Base-by-base conservation (phyloP, 2,329 filamentous ascomycete species). In the Plectosphaerella cucumerina region DNA sequence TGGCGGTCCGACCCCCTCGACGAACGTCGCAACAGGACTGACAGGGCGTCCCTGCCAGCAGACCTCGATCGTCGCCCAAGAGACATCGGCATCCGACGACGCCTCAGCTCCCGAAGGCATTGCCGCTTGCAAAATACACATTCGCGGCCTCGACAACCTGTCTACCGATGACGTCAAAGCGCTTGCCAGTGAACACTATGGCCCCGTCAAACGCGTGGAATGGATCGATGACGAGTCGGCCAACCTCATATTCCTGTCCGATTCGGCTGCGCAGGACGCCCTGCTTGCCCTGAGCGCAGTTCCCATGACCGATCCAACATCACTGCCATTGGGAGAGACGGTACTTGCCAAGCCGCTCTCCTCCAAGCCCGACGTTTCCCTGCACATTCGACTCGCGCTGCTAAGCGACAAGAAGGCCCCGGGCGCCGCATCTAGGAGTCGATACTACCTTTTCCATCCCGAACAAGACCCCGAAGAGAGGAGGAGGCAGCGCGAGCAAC, bases 171-270 rank as follows among this genome's bases (percentile, higher is more conserved):
- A 96, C 56, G 86, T 97, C 60, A 86, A 87, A 59, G 75, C 80
- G 53, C 97, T 91, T 60, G 82, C 90, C 9, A 70, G 75, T 45
- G 78, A 89, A 56, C 81, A 94, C 66, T 90, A 81, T 61, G 71
- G 76, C 34, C 65, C 69, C 14, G 74, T 85, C 51, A 73, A 80
- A 50, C 78, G 81, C 54, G 76, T 97, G 56, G 91, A 97, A 71
- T 99, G 94, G 94, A 90, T 99, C 58, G 90, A 97, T 66, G 94
- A 99, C 68, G 85, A 83, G 6, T 93, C 90, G 0, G 90, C 90
- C 55, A 97, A 97, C 65, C 75, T 97, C 49, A 70, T 96, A 48
- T 97, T 94, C 71, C 74, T 71, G 37, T 77, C 77, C 6, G 74
- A 82, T 14, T 63, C 68, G 21, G 64, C 67, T 6, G 82, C 82